Evolutionary conservation across 768 basidiomycete species (phyloP).

Genomic region (Royoungia palumana): DNA sequence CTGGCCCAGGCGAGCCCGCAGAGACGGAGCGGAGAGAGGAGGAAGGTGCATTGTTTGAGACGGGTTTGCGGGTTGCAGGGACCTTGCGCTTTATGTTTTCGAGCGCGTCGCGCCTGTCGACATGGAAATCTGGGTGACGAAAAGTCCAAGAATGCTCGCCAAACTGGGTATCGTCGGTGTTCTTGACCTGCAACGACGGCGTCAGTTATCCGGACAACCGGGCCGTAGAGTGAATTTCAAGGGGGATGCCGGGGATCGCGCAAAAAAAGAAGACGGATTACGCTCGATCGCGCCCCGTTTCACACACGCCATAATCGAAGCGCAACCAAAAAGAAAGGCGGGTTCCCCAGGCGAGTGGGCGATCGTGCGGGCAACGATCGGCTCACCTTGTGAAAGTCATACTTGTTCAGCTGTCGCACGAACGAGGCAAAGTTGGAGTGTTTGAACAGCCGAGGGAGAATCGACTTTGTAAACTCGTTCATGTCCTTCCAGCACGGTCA

Average conservation of each 20-base stretch:
- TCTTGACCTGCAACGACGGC: conserved; percentile 57
- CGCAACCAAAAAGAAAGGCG: conserved; percentile 2
- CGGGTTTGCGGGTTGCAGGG: conserved; percentile 35
- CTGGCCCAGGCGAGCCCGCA: conserved; percentile 27
- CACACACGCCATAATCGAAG: conserved; percentile 12
- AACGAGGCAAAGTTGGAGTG: conserved; percentile 93
- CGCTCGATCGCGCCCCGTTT: conserved; percentile 16
- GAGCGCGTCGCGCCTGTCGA: conserved; percentile 50
- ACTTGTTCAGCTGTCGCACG: conserved; percentile 92
- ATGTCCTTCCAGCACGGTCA: conserved; percentile 56
- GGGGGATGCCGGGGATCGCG: conserved; percentile 13
- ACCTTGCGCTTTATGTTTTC: conserved; percentile 68
- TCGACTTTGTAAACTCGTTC: conserved; percentile 92
- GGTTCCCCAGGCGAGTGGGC: background rate
- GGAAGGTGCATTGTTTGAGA: conserved; percentile 25
- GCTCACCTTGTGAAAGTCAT: conserved; percentile 88
- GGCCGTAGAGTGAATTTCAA: conserved; percentile 9
- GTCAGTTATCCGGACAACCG: conserved; percentile 3
- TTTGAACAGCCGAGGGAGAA: conserved; percentile 91
- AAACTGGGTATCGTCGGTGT: conserved; percentile 75
- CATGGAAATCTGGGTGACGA: conserved; percentile 51
- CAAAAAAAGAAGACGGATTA: conserved; percentile 10
- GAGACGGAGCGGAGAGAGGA: conserved; percentile 26
- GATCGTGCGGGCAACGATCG: conserved; percentile 1
- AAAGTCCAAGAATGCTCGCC: conserved; percentile 58